Evolutionary conservation across 148 eudicot genomes (phyloP).

Genomic region (Dysphania ambrosioides): DNA sequence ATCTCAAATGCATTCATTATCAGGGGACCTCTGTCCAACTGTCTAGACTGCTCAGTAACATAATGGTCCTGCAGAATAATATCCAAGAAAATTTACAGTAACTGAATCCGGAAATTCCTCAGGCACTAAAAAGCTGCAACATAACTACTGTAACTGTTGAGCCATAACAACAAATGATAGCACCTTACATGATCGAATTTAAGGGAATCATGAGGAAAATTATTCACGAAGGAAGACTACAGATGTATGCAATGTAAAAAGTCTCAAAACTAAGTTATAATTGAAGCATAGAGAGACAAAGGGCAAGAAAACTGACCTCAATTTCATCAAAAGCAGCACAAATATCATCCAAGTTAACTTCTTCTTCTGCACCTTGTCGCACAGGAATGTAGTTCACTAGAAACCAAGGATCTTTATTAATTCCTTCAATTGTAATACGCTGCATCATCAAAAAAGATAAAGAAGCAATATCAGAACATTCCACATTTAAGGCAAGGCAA

Average conservation of each 20-base stretch:
- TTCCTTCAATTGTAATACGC: slow-evolving; percentile 82
- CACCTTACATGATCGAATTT: too few relatives aligned
- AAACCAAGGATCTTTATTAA: slow-evolving; percentile 80
- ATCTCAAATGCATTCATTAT: slow-evolving; percentile 99
- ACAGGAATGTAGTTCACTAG: slow-evolving; percentile 56
- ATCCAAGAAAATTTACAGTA: background rate
- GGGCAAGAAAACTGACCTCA: slow-evolving; percentile 52
- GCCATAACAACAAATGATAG: background rate
- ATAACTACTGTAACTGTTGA: background rate
- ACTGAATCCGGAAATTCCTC: background rate
- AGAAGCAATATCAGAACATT: background rate
- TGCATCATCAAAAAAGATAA: slow-evolving; percentile 32
- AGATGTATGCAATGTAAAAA: background rate
- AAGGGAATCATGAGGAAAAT: background rate
- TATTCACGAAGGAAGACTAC: background rate
- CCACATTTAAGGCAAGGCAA: too few relatives aligned
- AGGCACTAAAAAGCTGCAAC: background rate
- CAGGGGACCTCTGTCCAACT: slow-evolving; percentile 55
- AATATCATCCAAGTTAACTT: slow-evolving; percentile 84
- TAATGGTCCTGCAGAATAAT: slow-evolving; percentile 69
- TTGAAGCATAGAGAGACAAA: background rate
- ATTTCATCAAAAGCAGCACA: slow-evolving; percentile 88
- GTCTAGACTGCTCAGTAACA: slow-evolving; percentile 67
- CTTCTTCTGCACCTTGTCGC: slow-evolving; percentile 61
- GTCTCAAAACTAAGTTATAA: background rate